phyloP scores from a whole-genome alignment of 768 basidiomycete genomes.

The Erythrobasidium yunnanense region DNA sequence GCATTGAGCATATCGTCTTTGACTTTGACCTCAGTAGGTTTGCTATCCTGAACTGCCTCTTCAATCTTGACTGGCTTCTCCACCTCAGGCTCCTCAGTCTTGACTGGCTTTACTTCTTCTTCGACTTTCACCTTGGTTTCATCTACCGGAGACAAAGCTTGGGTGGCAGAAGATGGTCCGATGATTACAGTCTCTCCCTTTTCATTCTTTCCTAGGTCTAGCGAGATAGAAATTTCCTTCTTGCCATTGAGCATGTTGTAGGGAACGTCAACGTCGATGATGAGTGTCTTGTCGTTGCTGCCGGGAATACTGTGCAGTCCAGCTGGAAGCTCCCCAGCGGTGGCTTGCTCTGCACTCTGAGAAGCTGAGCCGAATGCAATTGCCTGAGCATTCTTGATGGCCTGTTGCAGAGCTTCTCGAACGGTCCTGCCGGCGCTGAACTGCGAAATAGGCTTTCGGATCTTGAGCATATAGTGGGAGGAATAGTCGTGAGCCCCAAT shows the following conservation, averaged over 20 bases:
- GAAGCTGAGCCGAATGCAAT: not conserved
- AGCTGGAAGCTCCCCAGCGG: not conserved
- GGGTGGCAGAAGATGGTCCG: not conserved
- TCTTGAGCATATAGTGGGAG: conserved; percentile 64
- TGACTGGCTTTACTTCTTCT: not conserved
- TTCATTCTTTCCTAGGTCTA: conserved; percentile 20
- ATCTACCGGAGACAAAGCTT: not conserved
- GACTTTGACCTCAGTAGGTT: too few relatives aligned
- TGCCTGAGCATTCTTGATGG: not conserved
- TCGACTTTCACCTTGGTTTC: not conserved
- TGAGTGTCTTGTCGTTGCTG: not conserved
- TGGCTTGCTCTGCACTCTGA: not conserved
- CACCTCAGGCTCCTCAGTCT: conserved; percentile 26
- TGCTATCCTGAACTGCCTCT: not conserved
- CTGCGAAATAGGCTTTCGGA: conserved; percentile 44
- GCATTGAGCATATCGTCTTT: not conserved
- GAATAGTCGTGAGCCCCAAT: conserved; percentile 58
- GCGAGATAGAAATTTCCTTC: conserved; percentile 2
- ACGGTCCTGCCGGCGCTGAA: not conserved
- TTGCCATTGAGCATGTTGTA: conserved; percentile 24
- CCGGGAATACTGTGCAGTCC: not conserved
- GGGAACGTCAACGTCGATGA: conserved; percentile 24
- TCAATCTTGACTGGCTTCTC: conserved; percentile 27
- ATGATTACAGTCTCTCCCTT: conserved; percentile 22
- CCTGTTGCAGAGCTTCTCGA: not conserved